Conservation (phyloP, 2,329 filamentous ascomycete genomes). For the Aspergillus niger region DNA sequence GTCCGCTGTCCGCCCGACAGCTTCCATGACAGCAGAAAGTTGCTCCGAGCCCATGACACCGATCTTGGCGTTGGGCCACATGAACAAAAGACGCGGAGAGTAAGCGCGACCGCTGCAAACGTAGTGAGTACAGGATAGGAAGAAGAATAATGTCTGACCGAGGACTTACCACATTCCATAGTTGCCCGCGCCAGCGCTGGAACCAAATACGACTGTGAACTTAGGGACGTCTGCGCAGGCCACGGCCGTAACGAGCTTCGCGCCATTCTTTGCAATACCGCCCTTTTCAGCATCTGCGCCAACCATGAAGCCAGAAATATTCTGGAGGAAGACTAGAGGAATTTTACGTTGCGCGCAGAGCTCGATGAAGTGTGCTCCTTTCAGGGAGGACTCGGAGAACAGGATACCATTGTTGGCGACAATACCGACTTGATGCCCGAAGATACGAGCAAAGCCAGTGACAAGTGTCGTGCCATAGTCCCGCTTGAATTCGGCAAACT, state of each 20-base stretch:
- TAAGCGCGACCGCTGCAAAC: slow-evolving; percentile 75
- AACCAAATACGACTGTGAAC: slow-evolving; percentile 94
- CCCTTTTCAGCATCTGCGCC: slow-evolving; percentile 88
- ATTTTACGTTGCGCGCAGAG: slow-evolving; percentile 88
- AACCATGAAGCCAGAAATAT: slow-evolving; percentile 98
- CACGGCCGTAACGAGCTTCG: slow-evolving; percentile 93
- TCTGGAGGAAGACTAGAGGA: slow-evolving; percentile 90
- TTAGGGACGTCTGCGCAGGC: slow-evolving; percentile 94
- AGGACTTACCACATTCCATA: slow-evolving; percentile 85
- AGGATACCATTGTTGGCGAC: slow-evolving; percentile 95
- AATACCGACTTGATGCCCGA: slow-evolving; percentile 88
- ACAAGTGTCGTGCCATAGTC: slow-evolving; percentile 87
- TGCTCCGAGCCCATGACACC: slow-evolving; percentile 97
- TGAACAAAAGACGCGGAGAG: slow-evolving; percentile 86
- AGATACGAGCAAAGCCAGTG: slow-evolving; percentile 86
- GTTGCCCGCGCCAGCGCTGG: slow-evolving; percentile 90
- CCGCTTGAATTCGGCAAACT: slow-evolving; percentile 92
- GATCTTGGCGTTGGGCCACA: slow-evolving; percentile 96
- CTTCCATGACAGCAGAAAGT: slow-evolving; percentile 88
- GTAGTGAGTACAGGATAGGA: background rate
- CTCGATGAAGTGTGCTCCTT: slow-evolving; percentile 96
- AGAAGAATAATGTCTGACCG: background rate
- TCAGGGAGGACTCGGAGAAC: slow-evolving; percentile 83
- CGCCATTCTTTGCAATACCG: slow-evolving; percentile 96
- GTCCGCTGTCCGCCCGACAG: slow-evolving; percentile 81